Percentiles rank a stretch among this genome's conserved stretches.
These are phyloP conservation scores for Suhomyces tanzawaensis DNA, from an alignment of 805 yeast species.

Conservation along the genomic window DNA sequence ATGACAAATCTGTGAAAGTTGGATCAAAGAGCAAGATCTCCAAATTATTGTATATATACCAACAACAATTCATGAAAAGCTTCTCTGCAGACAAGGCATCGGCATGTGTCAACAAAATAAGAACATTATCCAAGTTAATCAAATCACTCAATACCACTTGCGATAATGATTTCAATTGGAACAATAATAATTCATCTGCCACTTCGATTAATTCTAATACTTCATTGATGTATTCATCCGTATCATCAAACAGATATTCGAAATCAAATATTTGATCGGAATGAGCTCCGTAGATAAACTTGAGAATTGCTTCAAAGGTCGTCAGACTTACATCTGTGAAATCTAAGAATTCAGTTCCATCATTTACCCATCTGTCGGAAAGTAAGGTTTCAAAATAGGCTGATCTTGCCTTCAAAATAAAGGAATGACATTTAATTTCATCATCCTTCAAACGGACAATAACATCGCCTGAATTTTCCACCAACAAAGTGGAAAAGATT, in stretches of 20 bases:
- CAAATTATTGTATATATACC: constrained; percentile 66
- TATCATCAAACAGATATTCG: constrained; percentile 15
- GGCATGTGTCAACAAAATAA: constrained; percentile 54
- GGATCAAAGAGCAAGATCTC: constrained; percentile 56
- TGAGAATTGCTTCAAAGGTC: constrained; percentile 50
- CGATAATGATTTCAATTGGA: constrained; percentile 56
- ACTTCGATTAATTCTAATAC: constrained; percentile 58
- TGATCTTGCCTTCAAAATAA: constrained; percentile 54
- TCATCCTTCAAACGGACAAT: constrained; percentile 48
- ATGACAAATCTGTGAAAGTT: constrained; percentile 25
- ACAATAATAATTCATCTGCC: constrained; percentile 61
- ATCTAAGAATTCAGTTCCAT: constrained; percentile 27
- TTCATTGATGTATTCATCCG: constrained; percentile 48
- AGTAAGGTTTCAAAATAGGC: constrained; percentile 62
- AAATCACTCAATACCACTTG: constrained; percentile 60
- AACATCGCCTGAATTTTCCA: constrained; percentile 36
- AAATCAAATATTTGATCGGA: constrained; percentile 40
- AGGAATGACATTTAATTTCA: constrained; percentile 45
- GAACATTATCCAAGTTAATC: constrained; percentile 58
- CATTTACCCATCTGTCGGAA: constrained; percentile 50
- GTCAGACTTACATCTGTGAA: constrained; percentile 41
- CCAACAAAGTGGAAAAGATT: neutral
- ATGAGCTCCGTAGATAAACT: constrained; percentile 56
- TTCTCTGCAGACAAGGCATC: constrained; percentile 49
- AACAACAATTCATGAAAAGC: constrained; percentile 58